phyloP scores from a whole-genome alignment of 345 rosid species.

The Linum lewisii region DNA sequence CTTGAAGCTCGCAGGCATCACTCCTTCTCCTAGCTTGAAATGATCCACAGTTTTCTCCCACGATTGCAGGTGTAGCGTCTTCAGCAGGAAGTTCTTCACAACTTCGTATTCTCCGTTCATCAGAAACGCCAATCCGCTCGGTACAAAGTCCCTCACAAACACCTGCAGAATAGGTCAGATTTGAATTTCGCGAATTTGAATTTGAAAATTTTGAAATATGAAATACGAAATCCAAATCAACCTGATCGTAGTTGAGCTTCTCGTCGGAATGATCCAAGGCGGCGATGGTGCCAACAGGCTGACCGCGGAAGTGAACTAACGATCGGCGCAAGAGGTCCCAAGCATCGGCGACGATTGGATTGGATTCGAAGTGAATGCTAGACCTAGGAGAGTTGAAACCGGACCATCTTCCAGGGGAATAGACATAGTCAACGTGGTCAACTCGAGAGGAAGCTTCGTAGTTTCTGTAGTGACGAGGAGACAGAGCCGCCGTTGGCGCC shows the following conservation, averaged over 20 bases:
- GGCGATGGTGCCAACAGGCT: conserved; percentile 45
- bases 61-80: conserved; percentile 44
- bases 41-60: conserved; percentile 47
- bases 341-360: conserved; percentile 41
- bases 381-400: conserved; percentile 31
- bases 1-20: conserved; percentile 31
- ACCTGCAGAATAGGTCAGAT: conserved; percentile 19
- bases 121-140: conserved; percentile 36
- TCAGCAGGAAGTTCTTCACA: conserved; percentile 38
- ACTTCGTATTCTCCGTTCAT: conserved; percentile 38
- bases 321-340: conserved; percentile 38
- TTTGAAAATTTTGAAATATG: neutral
- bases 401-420: conserved; percentile 29
- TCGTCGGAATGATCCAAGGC: conserved; percentile 38
- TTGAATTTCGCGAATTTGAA: neutral
- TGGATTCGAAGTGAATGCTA: conserved; percentile 18
- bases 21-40: conserved; percentile 49
- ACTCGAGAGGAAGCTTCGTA: too few relatives aligned
- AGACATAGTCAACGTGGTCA: conserved; percentile 18
- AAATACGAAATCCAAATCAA: neutral
- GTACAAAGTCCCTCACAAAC: conserved; percentile 48
- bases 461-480: conserved; percentile 9
- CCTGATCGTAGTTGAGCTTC: conserved; percentile 49
- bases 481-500: too few relatives aligned
- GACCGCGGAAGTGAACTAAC: conserved; percentile 27